Evolutionary conservation across 352 stramenopile species (phyloP).

Genomic region (Plasmopara viticola): DNA sequence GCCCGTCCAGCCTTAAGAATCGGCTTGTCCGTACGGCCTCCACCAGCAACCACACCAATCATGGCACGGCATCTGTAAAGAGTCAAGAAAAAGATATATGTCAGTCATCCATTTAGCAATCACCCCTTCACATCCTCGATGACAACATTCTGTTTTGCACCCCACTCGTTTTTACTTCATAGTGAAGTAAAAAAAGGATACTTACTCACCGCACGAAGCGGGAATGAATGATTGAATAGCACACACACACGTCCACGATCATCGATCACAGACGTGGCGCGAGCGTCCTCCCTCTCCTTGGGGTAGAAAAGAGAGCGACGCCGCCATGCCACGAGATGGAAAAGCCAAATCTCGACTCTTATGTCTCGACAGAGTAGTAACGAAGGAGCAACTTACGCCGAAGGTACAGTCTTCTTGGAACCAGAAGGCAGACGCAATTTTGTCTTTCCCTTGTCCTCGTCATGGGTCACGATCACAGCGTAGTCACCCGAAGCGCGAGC

Average conservation of each 20-base stretch:
- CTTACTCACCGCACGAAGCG: conserved; percentile 80
- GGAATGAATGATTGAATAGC: conserved; percentile 41
- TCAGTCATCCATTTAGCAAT: conserved; percentile 17
- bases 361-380: conserved; percentile 10
- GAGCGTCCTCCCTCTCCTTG: conserved; percentile 7
- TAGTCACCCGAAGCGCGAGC: conserved; percentile 96
- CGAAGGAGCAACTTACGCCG: conserved; percentile 72
- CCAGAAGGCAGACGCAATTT: conserved; percentile 94
- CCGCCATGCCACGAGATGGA: conserved; percentile 32
- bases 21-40: conserved; percentile 98
- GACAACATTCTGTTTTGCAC: conserved; percentile 11
- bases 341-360: conserved; percentile 19
- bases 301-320: conserved; percentile 10
- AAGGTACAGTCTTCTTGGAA: conserved; percentile 95
- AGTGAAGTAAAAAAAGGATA: conserved; percentile 25
- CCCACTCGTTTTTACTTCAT: background rate
- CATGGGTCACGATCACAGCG: conserved; percentile 97
- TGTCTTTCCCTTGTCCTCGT: conserved; percentile 97
- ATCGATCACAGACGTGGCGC: conserved; percentile 17
- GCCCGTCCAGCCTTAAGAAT: conserved; percentile 96
- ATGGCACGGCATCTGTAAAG: conserved; percentile 91
- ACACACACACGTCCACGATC: conserved; percentile 27
- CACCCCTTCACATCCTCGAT: background rate
- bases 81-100: conserved; percentile 21
- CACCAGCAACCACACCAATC: conserved; percentile 95